A percentile compares a stretch with the other conserved stretches of the same genome.
phyloP scores from a whole-genome alignment of 495 filamentous ascomycete genomes.

The Emericellopsis terricola region DNA sequence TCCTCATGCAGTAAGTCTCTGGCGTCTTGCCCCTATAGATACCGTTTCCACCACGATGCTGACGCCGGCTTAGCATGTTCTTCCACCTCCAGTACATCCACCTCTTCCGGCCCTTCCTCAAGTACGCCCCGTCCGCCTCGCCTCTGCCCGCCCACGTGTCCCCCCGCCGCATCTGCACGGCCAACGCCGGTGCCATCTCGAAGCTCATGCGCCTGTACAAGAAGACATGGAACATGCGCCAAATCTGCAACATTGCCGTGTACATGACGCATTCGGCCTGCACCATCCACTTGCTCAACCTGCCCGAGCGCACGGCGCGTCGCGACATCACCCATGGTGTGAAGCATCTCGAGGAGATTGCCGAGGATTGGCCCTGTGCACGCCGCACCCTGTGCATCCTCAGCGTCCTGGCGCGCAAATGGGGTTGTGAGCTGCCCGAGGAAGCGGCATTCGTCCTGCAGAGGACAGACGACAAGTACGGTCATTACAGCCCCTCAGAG shows the following conservation, averaged over 20 bases:
- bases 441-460: constrained; percentile 60
- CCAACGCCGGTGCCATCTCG: constrained; percentile 73
- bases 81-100: constrained; percentile 94
- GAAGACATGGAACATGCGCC: constrained; percentile 70
- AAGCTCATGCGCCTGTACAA: constrained; percentile 89
- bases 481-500: constrained; percentile 33
- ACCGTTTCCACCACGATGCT: constrained; percentile 8
- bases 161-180: constrained; percentile 75
- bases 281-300: constrained; percentile 84
- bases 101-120: constrained; percentile 89
- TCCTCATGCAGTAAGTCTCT: constrained; percentile 80
- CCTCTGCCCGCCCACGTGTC: constrained; percentile 79
- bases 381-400: constrained; percentile 71
- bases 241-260: constrained; percentile 89
- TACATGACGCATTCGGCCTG: constrained; percentile 90
- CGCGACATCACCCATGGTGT: constrained; percentile 80
- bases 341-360: constrained; percentile 90
- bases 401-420: constrained; percentile 67
- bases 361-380: constrained; percentile 85
- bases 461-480: constrained; percentile 38
- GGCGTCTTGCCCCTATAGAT: neutral
- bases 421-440: constrained; percentile 72
- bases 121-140: constrained; percentile 63
- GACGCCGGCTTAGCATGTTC: constrained; percentile 57
- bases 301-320: constrained; percentile 75